Percentiles rank a stretch among this genome's conserved stretches.
Evolutionary conservation across 208 protist genomes (phyloP).

Genomic region (Blechomonas ayalai): DNA sequence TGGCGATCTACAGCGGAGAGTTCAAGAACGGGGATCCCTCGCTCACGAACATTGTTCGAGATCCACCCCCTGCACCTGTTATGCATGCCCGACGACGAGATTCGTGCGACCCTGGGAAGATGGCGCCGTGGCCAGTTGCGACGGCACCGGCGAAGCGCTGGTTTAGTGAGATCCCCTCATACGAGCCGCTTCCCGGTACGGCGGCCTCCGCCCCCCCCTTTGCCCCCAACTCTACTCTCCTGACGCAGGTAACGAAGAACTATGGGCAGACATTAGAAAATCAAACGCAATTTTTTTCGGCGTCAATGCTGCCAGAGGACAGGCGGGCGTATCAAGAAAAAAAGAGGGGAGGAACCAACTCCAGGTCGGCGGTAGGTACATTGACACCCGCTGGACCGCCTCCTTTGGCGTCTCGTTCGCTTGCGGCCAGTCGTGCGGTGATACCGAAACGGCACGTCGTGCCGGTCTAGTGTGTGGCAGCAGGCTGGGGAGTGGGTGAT

Average conservation of each 20-base stretch:
- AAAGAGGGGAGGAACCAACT: neutral
- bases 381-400: too few species aligned
- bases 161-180: slow-evolving; percentile 66
- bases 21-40: slow-evolving; percentile 30
- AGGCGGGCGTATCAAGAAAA: too few species aligned
- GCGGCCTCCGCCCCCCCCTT: slow-evolving; percentile 19
- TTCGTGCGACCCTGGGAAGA: neutral
- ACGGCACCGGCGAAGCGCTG: slow-evolving; percentile 21
- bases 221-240: slow-evolving; percentile 27
- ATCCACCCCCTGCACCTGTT: slow-evolving; percentile 10
- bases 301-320: neutral
- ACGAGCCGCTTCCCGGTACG: slow-evolving; percentile 72
- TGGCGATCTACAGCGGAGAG: slow-evolving; percentile 36
- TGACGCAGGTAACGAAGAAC: slow-evolving; percentile 15
- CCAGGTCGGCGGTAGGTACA: neutral
- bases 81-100: neutral
- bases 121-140: slow-evolving; percentile 9
- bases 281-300: slow-evolving; percentile 45
- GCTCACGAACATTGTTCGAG: slow-evolving; percentile 39
- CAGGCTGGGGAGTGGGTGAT: too few species aligned
- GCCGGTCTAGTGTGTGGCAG: too few species aligned
- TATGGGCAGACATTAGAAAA: slow-evolving; percentile 23
- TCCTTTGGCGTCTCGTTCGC: too few species aligned
- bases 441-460: too few species aligned
- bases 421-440: too few species aligned